phyloP scores from a whole-genome alignment of 2,329 filamentous ascomycete genomes.

The Tolypocladium inflatum region DNA sequence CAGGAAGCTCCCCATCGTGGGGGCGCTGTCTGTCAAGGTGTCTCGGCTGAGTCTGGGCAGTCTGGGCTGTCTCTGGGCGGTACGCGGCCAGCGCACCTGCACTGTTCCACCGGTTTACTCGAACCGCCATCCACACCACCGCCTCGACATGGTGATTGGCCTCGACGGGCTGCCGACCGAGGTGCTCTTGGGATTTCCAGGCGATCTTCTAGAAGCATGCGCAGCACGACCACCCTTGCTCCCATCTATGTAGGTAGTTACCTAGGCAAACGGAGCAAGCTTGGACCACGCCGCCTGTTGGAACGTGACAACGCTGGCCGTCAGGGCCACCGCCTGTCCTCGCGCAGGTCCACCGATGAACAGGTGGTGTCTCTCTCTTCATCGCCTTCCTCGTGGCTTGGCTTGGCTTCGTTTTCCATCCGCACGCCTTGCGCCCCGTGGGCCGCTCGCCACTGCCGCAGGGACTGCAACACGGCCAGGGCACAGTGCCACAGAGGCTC shows the following conservation, averaged over 20 bases:
- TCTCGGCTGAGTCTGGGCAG: no score
- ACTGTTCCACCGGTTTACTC: not conserved
- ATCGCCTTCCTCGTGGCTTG: not conserved
- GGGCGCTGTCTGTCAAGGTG: no score
- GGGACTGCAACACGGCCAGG: not conserved
- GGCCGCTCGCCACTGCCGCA: not conserved
- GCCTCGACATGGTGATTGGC: not conserved
- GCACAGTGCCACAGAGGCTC: not conserved
- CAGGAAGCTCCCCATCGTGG: not conserved
- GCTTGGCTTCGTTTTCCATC: not conserved
- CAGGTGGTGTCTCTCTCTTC: no score
- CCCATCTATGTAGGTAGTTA: not conserved
- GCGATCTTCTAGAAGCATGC: constrained; percentile 10
- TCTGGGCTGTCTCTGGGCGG: not conserved
- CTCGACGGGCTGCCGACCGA: not conserved
- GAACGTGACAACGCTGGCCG: not conserved
- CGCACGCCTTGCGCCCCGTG: not conserved
- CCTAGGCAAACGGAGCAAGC: no score
- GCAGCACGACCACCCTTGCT: not conserved
- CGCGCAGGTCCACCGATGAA: not conserved
- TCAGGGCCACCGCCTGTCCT: not conserved
- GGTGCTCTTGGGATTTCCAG: not conserved
- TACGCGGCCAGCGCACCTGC: not conserved
- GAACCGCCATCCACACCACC: not conserved
- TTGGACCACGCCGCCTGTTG: not conserved